These are phyloP conservation scores for Pelargonium myrrhifolium DNA, from an alignment of 441 rosid species.

Conservation along the genomic window DNA sequence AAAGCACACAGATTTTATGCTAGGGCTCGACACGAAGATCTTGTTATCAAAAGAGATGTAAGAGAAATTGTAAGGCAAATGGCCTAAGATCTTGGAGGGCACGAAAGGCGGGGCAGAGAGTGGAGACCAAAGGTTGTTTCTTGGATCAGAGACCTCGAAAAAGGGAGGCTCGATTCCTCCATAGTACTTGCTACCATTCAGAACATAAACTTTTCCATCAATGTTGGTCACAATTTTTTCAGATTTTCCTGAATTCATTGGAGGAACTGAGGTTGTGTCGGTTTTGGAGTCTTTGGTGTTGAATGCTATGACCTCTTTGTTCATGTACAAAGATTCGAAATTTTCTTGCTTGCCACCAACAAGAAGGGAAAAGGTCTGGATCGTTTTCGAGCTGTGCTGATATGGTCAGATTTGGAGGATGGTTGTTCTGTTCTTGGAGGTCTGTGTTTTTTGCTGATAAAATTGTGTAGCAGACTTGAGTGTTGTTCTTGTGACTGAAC, in stretches of 20 bases:
- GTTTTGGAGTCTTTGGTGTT: not conserved
- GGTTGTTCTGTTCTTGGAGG: not conserved
- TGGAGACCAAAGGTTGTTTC: not conserved
- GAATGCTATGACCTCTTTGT: not conserved
- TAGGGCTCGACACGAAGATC: not conserved
- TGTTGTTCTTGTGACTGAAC: not conserved
- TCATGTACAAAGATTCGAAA: not conserved
- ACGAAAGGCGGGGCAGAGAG: not conserved
- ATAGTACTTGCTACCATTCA: not conserved
- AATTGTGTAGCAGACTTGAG: not conserved
- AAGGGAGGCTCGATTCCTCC: not conserved
- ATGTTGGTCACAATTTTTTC: not conserved
- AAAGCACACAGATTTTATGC: not conserved
- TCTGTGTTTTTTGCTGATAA: not conserved
- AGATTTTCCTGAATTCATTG: not conserved
- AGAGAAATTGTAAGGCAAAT: not conserved
- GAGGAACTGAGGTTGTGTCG: not conserved
- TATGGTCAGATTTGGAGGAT: not conserved
- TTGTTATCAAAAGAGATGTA: not conserved
- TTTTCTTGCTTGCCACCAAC: not conserved
- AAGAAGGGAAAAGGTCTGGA: not conserved
- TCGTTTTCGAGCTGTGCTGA: not conserved
- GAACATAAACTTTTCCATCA: not conserved
- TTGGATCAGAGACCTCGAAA: not conserved
- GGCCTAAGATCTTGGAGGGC: not conserved